Percentiles rank a stretch among this genome's conserved stretches.
These are phyloP conservation scores for Musa balbisiana DNA, from an alignment of 202 grass and related monocot species.

Conservation along the genomic window DNA sequence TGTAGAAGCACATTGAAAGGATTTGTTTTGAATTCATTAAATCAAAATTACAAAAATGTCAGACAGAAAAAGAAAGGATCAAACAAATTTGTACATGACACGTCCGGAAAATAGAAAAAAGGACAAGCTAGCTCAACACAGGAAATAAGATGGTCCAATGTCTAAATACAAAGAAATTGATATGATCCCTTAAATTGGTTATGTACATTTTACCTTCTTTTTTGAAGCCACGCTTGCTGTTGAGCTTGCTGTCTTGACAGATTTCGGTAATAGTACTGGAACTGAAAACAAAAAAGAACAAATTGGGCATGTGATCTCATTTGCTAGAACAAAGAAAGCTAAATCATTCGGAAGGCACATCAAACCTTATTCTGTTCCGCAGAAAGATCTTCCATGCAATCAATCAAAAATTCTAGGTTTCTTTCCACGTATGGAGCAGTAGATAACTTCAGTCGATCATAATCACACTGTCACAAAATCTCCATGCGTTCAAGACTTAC, in stretches of 20 bases:
- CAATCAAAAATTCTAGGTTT: constrained; percentile 91
- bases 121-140: background rate
- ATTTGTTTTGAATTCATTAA: background rate
- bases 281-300: constrained; percentile 38
- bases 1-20: background rate
- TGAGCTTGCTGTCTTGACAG: constrained; percentile 86
- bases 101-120: background rate
- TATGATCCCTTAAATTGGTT: background rate
- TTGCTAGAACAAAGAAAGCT: constrained; percentile 5
- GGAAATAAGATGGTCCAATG: background rate
- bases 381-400: constrained; percentile 93
- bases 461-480: constrained; percentile 68
- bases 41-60: background rate
- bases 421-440: constrained; percentile 95
- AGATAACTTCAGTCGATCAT: constrained; percentile 79
- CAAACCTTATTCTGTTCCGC: constrained; percentile 84
- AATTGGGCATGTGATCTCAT: background rate
- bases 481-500: background rate
- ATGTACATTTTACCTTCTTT: constrained; percentile 57
- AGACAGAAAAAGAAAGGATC: background rate
- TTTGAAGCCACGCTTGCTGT: constrained; percentile 90
- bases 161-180: background rate
- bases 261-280: constrained; percentile 98
- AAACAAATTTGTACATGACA: background rate
- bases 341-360: constrained; percentile 8